Evolutionary conservation across 1,139 yeast genomes (phyloP).

Genomic region (Yamadazyma dushanensis): DNA sequence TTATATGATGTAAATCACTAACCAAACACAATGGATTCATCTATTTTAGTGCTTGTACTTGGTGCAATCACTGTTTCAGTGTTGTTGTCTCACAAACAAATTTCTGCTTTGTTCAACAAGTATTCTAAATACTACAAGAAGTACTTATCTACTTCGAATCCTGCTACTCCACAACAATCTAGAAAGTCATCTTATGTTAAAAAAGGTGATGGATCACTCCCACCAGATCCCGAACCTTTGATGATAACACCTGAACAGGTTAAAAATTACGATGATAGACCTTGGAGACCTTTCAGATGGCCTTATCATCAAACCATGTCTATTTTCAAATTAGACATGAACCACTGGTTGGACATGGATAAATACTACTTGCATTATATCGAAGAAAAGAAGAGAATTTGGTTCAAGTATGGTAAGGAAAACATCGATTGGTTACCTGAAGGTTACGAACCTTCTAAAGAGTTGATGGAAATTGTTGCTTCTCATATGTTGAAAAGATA

Average conservation of each 20-base stretch:
- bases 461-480: constrained; percentile 62
- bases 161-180: constrained; percentile 15
- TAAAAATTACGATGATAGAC: constrained; percentile 64
- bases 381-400: constrained; percentile 59
- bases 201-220: constrained; percentile 12
- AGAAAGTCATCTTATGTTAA: constrained; percentile 14
- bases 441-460: constrained; percentile 60
- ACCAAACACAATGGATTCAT: constrained; percentile 8
- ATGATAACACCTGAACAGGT: constrained; percentile 69
- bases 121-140: constrained; percentile 10
- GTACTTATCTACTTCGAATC: constrained; percentile 13
- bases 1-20: not conserved
- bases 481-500: constrained; percentile 61
- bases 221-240: constrained; percentile 58
- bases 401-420: constrained; percentile 57
- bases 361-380: constrained; percentile 68
- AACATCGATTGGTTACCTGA: constrained; percentile 71
- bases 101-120: constrained; percentile 7
- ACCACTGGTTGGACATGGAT: constrained; percentile 82
- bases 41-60: constrained; percentile 12
- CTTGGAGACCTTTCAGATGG: constrained; percentile 82
- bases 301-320: constrained; percentile 83
- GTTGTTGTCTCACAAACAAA: constrained; percentile 19
- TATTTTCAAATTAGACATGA: constrained; percentile 63
- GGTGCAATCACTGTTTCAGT: constrained; percentile 16